Base-by-base conservation (phyloP, 2,329 filamentous ascomycete species). In the Neoascochyta sp. region DNA sequence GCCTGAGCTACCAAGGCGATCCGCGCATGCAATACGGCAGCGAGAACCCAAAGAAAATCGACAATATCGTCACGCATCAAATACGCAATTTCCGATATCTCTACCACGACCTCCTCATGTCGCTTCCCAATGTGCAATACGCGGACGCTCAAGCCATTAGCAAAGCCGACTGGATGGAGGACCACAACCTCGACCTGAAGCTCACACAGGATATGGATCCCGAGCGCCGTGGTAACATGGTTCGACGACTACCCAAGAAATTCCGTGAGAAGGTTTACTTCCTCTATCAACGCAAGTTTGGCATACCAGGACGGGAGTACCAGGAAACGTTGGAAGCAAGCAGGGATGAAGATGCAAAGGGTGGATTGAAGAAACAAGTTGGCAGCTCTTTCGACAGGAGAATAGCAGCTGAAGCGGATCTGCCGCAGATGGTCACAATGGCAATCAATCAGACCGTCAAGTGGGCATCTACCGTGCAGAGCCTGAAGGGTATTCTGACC, bases 231-330 rank as follows among this genome's bases (percentile, higher is more conserved):
- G 87, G 86, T 11, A 98, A 98, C 64, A 98, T 98, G 86, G 90
- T 98, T 7, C 80, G 92, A 4, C 82, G 92, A 9, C 70, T 98
- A 8, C 92, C 92, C 4, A 83, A 83, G 50, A 74, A 80, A 5
- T 96, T 98, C 73, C 79, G 92, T 20, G 78, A 84, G 31, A 89
- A 87, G 36, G 70, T 98, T 0, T 98, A 98, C 67, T 95, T 95
- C 63, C 81, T 89, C 52, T 98, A 95, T 62, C 89, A 95, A 62
- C 81, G 83, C 58, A 90, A 94, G 54, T 93, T 89, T 53, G 75
- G 77, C 33, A 92, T 98, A 23, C 87, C 90, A 0, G 80, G 80
- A 10, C 75, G 77, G 4, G 87, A 95, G 32, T 98, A 95, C 61
- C 72, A 85, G 52, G 75, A 78, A 52, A 89, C 96, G 80, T 81